Evolutionary conservation across 495 filamentous ascomycete species (phyloP).

Genomic region (Neurospora sp.): DNA sequence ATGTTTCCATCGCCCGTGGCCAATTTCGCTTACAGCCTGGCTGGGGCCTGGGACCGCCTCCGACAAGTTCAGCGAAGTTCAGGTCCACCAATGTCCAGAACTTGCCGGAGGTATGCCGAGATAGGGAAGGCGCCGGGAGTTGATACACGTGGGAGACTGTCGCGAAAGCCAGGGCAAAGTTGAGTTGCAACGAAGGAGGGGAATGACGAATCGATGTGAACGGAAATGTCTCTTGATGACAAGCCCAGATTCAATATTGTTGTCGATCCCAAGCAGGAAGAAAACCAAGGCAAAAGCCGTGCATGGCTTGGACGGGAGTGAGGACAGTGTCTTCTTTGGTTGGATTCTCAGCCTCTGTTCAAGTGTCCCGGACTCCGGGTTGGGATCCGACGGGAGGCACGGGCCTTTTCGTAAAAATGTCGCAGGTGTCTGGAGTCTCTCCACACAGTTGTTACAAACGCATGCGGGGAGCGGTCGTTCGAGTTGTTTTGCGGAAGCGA

Average conservation of each 20-base stretch:
- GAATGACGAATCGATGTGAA: background rate
- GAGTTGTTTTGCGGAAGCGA: background rate
- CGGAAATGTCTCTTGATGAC: background rate
- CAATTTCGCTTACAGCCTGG: background rate
- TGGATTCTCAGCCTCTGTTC: background rate
- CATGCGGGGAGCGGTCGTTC: background rate
- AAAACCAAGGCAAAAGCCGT: background rate
- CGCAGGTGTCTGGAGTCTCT: background rate
- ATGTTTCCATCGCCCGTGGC: background rate
- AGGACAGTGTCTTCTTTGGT: background rate
- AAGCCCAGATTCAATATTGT: background rate
- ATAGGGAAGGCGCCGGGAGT: background rate
- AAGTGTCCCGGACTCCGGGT: background rate
- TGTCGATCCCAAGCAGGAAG: background rate
- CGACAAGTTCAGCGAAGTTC: background rate
- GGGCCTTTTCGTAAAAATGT: background rate
- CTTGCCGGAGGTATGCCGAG: background rate
- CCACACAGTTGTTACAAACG: background rate
- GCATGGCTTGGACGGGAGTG: background rate
- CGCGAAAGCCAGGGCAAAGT: too few relatives aligned
- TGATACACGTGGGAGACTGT: background rate
- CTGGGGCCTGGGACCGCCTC: background rate
- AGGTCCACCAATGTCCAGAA: background rate
- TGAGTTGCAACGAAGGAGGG: background rate
- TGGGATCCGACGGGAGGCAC: background rate